Base-by-base conservation (phyloP, 257 asterid genomes). In the Solanum bulbocastanum region DNA sequence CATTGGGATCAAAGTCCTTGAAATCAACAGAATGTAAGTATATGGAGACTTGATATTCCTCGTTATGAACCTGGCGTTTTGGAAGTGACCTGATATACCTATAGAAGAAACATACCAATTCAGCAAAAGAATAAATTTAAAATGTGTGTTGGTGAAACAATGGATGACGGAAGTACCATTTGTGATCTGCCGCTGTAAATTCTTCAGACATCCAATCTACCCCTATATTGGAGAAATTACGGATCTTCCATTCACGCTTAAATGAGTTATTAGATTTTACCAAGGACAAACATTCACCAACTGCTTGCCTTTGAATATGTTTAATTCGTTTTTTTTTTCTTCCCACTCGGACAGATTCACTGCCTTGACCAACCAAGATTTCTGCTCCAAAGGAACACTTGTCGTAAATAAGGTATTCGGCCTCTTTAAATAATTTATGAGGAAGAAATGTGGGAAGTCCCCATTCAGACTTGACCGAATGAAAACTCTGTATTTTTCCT, bases 381-480 rank as follows among this genome's bases (percentile, higher is more conserved):
- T 74, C 85, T 22, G 60, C 88, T 14, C 91, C 93, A 37, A 89
- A 89, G 16, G 83, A 88, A 73, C 90, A 90, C 0, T 30, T 89
- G 73, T 91, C 89, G 5, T 86, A 74, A 0, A 89, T 79, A 18
- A 87, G 22, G 33, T 58, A 90, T 8, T 90, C 88, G 1, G 88
- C 73, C 52, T 89, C 86, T 9, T 3, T 62, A 62, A 91, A 65
- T 22, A 3, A 46, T 12, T 66, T 52, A 42, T 52, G 83, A 1
- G 88, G 44, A 35, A 90, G 84, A 40, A 91, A 33, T 56, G 89
- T 39, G 58, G 89, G 8, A 42, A 89, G 88, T 4, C 91, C 92
- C 72, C 18, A 65, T n/a, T 11, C 35, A 65, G 35, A 65, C 73
- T n/a, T 65, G 35, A 3, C 13, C 35, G 73, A 65, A 65, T 65